Percentiles rank a stretch among this genome's conserved stretches.
Evolutionary conservation across 345 rosid species (phyloP).

Genomic region (Populus deltoides): DNA sequence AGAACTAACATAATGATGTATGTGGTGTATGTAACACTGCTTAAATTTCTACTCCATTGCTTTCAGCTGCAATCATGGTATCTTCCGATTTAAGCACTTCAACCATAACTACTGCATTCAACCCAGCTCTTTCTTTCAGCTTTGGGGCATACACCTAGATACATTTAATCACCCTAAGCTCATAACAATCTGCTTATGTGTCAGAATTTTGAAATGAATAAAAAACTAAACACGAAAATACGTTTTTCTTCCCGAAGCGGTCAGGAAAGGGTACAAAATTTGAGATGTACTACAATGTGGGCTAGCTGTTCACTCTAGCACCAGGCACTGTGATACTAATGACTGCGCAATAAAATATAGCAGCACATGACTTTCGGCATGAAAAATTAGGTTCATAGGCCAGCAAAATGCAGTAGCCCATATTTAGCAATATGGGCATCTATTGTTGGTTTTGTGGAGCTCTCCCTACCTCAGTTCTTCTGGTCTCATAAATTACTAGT

Average conservation of each 20-base stretch:
- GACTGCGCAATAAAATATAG: background rate
- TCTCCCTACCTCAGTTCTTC: background rate
- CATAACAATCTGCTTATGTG: background rate
- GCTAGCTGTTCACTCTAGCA: background rate
- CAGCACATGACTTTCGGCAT: background rate
- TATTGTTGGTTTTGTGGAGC: background rate
- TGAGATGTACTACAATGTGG: background rate
- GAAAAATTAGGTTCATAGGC: background rate
- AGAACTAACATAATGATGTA: conserved; percentile 11
- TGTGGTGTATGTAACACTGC: background rate
- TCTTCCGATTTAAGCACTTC: conserved; percentile 14
- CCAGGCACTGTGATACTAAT: background rate
- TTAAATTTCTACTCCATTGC: background rate
- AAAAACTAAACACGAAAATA: background rate
- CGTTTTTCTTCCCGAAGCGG: background rate
- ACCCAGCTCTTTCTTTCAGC: background rate
- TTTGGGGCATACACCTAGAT: background rate
- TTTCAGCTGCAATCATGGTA: conserved; percentile 3
- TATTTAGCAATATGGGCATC: background rate
- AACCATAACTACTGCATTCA: conserved; percentile 1
- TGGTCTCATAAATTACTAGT: background rate
- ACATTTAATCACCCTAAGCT: background rate
- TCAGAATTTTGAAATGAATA: background rate
- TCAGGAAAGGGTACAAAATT: background rate
- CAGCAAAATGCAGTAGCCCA: no score